Evolutionary conservation across 2,329 filamentous ascomycete genomes (phyloP).

Genomic region (Alternaria arborescens): DNA sequence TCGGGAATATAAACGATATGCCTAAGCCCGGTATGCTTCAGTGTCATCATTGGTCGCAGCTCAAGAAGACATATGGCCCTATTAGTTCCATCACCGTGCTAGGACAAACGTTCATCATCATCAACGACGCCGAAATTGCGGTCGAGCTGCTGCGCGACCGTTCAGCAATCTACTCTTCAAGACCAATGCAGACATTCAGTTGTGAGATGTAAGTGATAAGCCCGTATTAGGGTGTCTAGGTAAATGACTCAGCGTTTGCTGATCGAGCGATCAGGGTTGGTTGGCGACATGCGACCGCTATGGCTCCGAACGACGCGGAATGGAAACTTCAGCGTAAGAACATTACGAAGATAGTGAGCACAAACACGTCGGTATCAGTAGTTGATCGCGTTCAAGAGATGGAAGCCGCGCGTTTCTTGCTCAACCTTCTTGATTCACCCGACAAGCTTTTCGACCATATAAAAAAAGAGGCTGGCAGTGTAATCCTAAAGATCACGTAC

Average conservation of each 20-base stretch:
- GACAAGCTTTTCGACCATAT: slow-evolving; percentile 34
- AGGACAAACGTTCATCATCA: slow-evolving; percentile 35
- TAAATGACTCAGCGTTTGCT: background rate
- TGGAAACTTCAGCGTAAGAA: slow-evolving; percentile 37
- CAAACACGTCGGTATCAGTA: slow-evolving; percentile 23
- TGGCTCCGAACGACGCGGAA: slow-evolving; percentile 23
- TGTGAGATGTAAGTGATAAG: slow-evolving; percentile 26
- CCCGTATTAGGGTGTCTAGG: no score
- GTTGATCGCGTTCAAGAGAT: slow-evolving; percentile 35
- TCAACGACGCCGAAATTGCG: slow-evolving; percentile 34
- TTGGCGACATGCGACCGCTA: slow-evolving; percentile 29
- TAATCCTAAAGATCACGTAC: slow-evolving; percentile 42
- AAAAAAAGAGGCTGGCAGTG: slow-evolving; percentile 35
- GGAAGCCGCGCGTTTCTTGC: slow-evolving; percentile 33
- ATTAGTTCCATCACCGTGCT: slow-evolving; percentile 36
- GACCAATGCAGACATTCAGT: slow-evolving; percentile 28
- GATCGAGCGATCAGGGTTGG: slow-evolving; percentile 19
- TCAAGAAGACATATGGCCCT: slow-evolving; percentile 49
- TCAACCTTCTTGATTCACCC: slow-evolving; percentile 30
- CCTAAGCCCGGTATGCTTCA: slow-evolving; percentile 51
- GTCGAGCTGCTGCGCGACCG: slow-evolving; percentile 37
- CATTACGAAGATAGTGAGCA: slow-evolving; percentile 33
- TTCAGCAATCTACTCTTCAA: slow-evolving; percentile 31
- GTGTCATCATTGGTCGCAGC: slow-evolving; percentile 54
- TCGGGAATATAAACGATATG: slow-evolving; percentile 62